phyloP scores from a whole-genome alignment of 1,284 basidiomycete species.

The Trichosporon coremiiforme region DNA sequence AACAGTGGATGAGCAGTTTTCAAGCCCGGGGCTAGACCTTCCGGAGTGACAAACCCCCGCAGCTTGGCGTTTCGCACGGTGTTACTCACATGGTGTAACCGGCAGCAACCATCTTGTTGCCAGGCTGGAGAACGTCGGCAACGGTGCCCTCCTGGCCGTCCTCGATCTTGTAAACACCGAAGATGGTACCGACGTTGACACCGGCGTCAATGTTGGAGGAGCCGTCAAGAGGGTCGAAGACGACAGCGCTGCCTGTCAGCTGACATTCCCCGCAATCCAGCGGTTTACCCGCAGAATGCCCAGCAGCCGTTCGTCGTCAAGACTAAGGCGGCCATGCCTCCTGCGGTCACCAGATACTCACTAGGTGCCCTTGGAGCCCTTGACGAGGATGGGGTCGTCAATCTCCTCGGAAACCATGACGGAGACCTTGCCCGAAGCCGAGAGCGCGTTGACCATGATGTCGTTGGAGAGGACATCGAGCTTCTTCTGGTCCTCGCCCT shows the following conservation, averaged over 20 bases:
- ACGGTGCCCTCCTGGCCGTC: conserved; percentile 75
- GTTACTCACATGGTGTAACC: conserved; percentile 84
- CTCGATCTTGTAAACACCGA: conserved; percentile 88
- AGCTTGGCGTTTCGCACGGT: background rate
- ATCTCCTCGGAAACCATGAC: conserved; percentile 94
- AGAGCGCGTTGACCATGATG: conserved; percentile 97
- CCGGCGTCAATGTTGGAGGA: conserved; percentile 99
- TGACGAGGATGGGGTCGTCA: conserved; percentile 86
- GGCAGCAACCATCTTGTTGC: conserved; percentile 96
- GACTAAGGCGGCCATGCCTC: background rate
- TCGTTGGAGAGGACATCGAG: conserved; percentile 97
- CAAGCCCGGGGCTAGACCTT: background rate
- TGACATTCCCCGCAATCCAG: background rate
- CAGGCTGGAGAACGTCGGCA: conserved; percentile 88
- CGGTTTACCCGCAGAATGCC: background rate
- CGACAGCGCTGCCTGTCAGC: conserved; percentile 68
- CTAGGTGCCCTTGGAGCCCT: conserved; percentile 68
- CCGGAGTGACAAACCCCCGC: conserved; percentile 1
- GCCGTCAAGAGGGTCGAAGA: conserved; percentile 98
- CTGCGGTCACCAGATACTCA: conserved; percentile 34
- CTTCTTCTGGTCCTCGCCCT: conserved; percentile 99
- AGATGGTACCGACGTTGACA: conserved; percentile 99
- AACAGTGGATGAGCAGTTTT: background rate
- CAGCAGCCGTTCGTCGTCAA: background rate
- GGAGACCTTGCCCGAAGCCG: conserved; percentile 90